These are phyloP conservation scores for Aspergillus wentii DNA, from an alignment of 495 filamentous ascomycete species.

Conservation along the genomic window DNA sequence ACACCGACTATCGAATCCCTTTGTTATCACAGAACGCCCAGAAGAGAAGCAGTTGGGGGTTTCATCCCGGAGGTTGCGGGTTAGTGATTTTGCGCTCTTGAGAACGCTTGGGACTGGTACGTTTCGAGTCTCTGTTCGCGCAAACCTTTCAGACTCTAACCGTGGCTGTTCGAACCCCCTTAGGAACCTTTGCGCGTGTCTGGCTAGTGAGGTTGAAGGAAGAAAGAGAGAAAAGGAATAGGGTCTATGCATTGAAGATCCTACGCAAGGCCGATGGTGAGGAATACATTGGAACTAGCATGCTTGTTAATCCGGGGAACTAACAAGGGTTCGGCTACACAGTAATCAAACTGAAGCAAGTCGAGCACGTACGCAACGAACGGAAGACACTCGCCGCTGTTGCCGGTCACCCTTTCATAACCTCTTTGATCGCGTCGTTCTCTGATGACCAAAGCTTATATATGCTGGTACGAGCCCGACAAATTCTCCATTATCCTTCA, in stretches of 20 bases:
- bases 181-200: constrained; percentile 94
- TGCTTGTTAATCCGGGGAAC: too few relatives aligned
- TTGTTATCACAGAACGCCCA: constrained; percentile 48
- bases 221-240: constrained; percentile 51
- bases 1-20: constrained; percentile 45
- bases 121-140: constrained; percentile 10
- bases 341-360: constrained; percentile 96
- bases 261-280: constrained; percentile 80
- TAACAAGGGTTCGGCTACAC: constrained; percentile 8
- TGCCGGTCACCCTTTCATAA: constrained; percentile 92
- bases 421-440: constrained; percentile 83
- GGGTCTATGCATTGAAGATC: constrained; percentile 91
- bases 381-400: constrained; percentile 81
- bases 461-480: constrained; percentile 63
- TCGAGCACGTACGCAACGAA: constrained; percentile 96
- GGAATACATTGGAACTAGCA: constrained; percentile 8
- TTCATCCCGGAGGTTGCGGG: constrained; percentile 47
- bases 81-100: constrained; percentile 77
- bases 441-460: constrained; percentile 86
- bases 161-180: constrained; percentile 13
- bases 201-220: constrained; percentile 73
- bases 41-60: constrained; percentile 54
- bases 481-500: constrained; percentile 1
- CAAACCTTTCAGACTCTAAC: constrained; percentile 26
- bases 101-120: constrained; percentile 88